A percentile compares a stretch with the other conserved stretches of the same genome.
These are phyloP conservation scores for Tetrapisispora fleetii DNA, from an alignment of 805 yeast species.

Conservation along the genomic window DNA sequence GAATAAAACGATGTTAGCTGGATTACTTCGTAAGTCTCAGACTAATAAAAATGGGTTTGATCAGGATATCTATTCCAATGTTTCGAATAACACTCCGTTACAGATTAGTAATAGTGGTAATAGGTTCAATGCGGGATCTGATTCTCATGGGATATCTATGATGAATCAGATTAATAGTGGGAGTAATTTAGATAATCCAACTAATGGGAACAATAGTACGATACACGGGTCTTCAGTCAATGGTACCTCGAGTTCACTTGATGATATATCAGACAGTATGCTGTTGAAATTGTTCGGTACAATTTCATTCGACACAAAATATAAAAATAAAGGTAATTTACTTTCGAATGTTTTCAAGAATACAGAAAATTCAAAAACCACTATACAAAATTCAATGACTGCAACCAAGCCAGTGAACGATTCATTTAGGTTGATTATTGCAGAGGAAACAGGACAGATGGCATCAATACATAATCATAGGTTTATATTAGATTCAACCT, in stretches of 20 bases:
- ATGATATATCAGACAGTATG: slow-evolving; percentile 22
- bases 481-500: slow-evolving; percentile 26
- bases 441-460: slow-evolving; percentile 32
- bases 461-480: slow-evolving; percentile 29
- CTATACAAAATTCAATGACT: neutral
- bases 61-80: neutral
- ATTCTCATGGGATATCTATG: neutral
- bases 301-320: slow-evolving; percentile 5
- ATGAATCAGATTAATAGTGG: neutral
- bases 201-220: neutral
- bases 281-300: slow-evolving; percentile 23
- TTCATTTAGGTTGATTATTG: slow-evolving; percentile 27
- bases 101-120: neutral
- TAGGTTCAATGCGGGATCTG: neutral
- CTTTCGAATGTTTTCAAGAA: neutral
- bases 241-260: slow-evolving; percentile 7
- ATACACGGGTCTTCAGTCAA: neutral
- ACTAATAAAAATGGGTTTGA: neutral
- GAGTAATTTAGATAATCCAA: neutral
- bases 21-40: slow-evolving; percentile 1
- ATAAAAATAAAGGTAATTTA: neutral
- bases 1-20: neutral
- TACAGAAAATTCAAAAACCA: neutral
- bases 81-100: neutral
- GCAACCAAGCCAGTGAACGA: neutral